phyloP scores from a whole-genome alignment of 139 green algal species.

The Desmodesmus armatus region DNA sequence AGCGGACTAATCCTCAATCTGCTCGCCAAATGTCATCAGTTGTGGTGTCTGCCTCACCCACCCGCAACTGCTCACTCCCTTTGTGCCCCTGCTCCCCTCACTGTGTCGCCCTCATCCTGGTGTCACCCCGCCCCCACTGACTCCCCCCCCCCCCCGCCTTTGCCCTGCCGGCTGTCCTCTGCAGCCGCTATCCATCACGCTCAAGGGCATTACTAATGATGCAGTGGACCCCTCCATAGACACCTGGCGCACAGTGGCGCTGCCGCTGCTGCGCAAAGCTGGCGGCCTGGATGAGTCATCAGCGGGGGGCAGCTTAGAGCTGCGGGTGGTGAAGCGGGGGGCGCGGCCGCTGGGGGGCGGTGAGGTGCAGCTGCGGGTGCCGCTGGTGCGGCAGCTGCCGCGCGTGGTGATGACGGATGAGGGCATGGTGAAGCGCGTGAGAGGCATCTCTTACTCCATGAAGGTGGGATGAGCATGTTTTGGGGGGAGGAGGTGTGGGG shows the following conservation, averaged over 20 bases:
- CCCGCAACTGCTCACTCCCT: too few relatives aligned
- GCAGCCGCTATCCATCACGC: conserved; percentile 83
- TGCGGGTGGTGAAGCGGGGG: conserved; percentile 78
- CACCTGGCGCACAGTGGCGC: conserved; percentile 88
- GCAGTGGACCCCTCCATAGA: conserved; percentile 86
- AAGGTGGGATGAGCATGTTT: too few relatives aligned
- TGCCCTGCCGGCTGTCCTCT: not conserved
- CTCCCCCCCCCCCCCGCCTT: not conserved
- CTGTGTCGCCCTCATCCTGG: too few relatives aligned
- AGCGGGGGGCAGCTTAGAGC: conserved; percentile 64
- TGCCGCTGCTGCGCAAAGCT: conserved; percentile 88
- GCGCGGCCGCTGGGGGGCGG: conserved; percentile 87
- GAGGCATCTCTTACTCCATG: conserved; percentile 93
- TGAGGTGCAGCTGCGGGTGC: conserved; percentile 82
- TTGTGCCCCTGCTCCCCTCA: too few relatives aligned
- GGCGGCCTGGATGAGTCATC: conserved; percentile 65
- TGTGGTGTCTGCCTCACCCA: too few relatives aligned
- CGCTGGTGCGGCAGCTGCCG: conserved; percentile 73
- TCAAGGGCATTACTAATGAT: conserved; percentile 96
- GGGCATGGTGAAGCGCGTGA: conserved; percentile 96
- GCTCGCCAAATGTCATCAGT: too few relatives aligned
- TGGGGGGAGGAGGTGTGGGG: too few relatives aligned
- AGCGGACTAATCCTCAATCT: too few relatives aligned
- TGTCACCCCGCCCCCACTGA: too few relatives aligned
- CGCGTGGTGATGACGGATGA: conserved; percentile 76